phyloP scores from a whole-genome alignment of 2,329 filamentous ascomycete species.

The Neonectria hederae region DNA sequence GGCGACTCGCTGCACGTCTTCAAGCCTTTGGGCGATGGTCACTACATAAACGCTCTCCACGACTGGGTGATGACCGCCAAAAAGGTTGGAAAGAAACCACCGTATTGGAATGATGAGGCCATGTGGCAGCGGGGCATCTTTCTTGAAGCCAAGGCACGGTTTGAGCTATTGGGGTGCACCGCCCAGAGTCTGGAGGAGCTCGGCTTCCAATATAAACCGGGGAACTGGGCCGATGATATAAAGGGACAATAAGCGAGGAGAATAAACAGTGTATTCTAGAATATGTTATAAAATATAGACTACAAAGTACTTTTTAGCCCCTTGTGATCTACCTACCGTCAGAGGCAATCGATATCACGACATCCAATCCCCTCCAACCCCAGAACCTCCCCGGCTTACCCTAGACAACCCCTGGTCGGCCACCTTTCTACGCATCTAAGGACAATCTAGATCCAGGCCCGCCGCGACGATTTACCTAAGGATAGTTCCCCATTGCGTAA shows the following conservation, averaged over 20 bases:
- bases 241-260: constrained; percentile 2
- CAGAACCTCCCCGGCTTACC: neutral
- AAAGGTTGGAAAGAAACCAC: constrained; percentile 71
- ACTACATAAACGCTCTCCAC: constrained; percentile 75
- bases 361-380: constrained; percentile 2
- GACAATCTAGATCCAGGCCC: neutral
- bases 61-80: constrained; percentile 66
- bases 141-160: constrained; percentile 75
- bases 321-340: constrained; percentile 5
- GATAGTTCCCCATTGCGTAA: constrained; percentile 14
- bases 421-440: neutral
- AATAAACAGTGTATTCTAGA: neutral
- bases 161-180: constrained; percentile 70
- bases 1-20: constrained; percentile 47
- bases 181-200: constrained; percentile 76
- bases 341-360: constrained; percentile 16
- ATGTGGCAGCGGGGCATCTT: constrained; percentile 78
- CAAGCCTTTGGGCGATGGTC: constrained; percentile 60
- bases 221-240: constrained; percentile 9
- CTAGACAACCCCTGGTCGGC: neutral
- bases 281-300: constrained; percentile 2
- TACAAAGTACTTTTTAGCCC: neutral
- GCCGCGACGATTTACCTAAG: constrained; percentile 1
- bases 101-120: constrained; percentile 75
- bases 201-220: constrained; percentile 68